A percentile compares a stretch with the other conserved stretches of the same genome.
Evolutionary conservation across 352 stramenopile genomes (phyloP).

Genomic region (Phytophthora boehmeriae): DNA sequence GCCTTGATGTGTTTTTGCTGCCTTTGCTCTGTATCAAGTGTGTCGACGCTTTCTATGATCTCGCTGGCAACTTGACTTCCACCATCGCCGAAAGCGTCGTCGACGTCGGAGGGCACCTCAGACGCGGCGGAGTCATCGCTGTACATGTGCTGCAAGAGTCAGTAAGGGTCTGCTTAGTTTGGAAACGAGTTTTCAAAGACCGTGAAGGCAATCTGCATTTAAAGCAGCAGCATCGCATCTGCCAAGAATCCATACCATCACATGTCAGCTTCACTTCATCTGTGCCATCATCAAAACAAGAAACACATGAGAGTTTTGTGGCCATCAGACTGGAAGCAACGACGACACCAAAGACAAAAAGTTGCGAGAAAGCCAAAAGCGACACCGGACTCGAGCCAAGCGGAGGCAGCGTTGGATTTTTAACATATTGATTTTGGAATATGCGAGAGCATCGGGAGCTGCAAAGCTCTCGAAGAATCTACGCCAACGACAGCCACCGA

Average conservation of each 20-base stretch:
- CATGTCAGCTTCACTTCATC: background rate
- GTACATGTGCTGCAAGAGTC: constrained; percentile 60
- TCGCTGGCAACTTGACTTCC: constrained; percentile 59
- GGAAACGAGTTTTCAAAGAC: constrained; percentile 11
- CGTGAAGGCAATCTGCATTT: background rate
- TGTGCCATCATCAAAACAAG: constrained; percentile 1
- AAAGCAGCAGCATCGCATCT: constrained; percentile 5
- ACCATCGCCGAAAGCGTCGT: constrained; percentile 32
- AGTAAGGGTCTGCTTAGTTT: background rate
- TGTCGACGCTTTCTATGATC: constrained; percentile 51
- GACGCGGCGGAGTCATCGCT: constrained; percentile 76
- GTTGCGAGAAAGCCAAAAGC: constrained; percentile 30
- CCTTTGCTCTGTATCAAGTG: constrained; percentile 12
- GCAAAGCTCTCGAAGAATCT: constrained; percentile 24
- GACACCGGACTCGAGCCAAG: constrained; percentile 30
- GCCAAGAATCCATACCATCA: no score
- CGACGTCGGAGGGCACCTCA: constrained; percentile 66
- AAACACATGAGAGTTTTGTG: no score
- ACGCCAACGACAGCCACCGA: constrained; percentile 36
- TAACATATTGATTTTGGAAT: constrained; percentile 66
- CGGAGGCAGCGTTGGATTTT: constrained; percentile 41
- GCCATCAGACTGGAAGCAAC: constrained; percentile 1
- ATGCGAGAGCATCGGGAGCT: constrained; percentile 34
- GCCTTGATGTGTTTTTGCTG: constrained; percentile 12
- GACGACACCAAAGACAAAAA: constrained; percentile 8